A percentile compares a stretch with the other conserved stretches of the same genome.
phyloP scores from a whole-genome alignment of 2,329 filamentous ascomycete genomes.

The Fusarium buxicola region DNA sequence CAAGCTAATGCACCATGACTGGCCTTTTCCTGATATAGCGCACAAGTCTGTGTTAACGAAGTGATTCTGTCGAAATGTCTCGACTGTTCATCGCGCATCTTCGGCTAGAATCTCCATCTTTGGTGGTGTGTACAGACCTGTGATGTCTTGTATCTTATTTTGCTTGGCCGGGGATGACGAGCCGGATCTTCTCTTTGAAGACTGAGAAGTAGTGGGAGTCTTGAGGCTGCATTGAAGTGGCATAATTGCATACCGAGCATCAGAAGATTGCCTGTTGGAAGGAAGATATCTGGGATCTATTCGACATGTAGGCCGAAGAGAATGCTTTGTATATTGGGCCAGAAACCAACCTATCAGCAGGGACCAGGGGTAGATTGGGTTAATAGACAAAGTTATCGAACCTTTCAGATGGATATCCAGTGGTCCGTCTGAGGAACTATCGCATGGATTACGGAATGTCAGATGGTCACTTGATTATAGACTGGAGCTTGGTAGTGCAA shows the following conservation, averaged over 20 bases:
- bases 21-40: conserved; percentile 34
- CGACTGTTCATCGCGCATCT: not conserved
- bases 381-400: too few relatives aligned
- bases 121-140: conserved; percentile 12
- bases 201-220: not conserved
- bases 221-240: not conserved
- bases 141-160: not conserved
- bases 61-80: not conserved
- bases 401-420: too few relatives aligned
- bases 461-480: too few relatives aligned
- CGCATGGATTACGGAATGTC: too few relatives aligned
- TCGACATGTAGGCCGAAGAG: conserved; percentile 1
- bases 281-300: conserved; percentile 11
- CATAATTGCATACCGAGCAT: not conserved
- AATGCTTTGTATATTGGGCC: conserved; percentile 14
- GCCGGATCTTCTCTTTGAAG: conserved; percentile 14
- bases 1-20: conserved; percentile 23
- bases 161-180: conserved; percentile 1
- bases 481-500: too few relatives aligned
- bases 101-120: conserved; percentile 2
- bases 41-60: conserved; percentile 9
- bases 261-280: conserved; percentile 1
- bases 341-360: too few relatives aligned
- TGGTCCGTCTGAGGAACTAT: too few relatives aligned
- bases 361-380: too few relatives aligned